Percentiles rank a stretch among this genome's conserved stretches.
These are phyloP conservation scores for Eucalyptus virginea DNA, from an alignment of 345 rosid genomes.

Conservation along the genomic window DNA sequence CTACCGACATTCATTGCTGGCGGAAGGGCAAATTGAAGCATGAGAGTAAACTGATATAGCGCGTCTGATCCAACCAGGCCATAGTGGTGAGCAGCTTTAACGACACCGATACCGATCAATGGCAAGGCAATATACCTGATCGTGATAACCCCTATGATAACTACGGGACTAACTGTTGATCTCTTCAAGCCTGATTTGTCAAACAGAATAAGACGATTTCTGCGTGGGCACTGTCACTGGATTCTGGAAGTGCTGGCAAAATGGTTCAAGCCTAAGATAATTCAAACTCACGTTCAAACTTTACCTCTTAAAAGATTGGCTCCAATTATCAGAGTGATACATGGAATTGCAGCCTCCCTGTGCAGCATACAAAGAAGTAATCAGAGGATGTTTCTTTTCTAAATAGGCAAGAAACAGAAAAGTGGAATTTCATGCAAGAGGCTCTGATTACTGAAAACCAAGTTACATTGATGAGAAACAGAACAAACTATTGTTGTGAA, in stretches of 20 bases:
- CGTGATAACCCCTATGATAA: conserved; percentile 2
- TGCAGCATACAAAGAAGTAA: not conserved
- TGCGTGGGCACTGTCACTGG: not conserved
- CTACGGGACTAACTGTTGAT: not conserved
- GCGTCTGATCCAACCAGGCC: conserved; percentile 1
- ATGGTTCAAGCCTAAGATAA: not conserved
- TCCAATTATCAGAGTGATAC: conserved; percentile 10
- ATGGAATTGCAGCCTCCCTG: conserved; percentile 22
- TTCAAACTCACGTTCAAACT: not conserved
- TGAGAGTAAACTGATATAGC: conserved; percentile 1
- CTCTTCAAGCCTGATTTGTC: conserved; percentile 2
- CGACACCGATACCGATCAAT: not conserved
- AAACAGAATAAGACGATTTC: not conserved
- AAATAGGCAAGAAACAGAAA: not conserved
- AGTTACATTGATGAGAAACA: not conserved
- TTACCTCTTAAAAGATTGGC: conserved; percentile 15
- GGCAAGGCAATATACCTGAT: conserved; percentile 6
- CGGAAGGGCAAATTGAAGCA: conserved; percentile 21
- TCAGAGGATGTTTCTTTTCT: not conserved
- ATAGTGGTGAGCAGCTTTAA: conserved; percentile 1
- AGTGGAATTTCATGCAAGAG: not conserved
- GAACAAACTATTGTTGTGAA: not conserved
- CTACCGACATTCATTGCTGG: conserved; percentile 13
- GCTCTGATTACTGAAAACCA: not conserved
- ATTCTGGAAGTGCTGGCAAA: not conserved